A percentile compares a stretch with the other conserved stretches of the same genome.
These are phyloP conservation scores for Populus deltoides DNA, from an alignment of 345 rosid genomes.

Conservation along the genomic window DNA sequence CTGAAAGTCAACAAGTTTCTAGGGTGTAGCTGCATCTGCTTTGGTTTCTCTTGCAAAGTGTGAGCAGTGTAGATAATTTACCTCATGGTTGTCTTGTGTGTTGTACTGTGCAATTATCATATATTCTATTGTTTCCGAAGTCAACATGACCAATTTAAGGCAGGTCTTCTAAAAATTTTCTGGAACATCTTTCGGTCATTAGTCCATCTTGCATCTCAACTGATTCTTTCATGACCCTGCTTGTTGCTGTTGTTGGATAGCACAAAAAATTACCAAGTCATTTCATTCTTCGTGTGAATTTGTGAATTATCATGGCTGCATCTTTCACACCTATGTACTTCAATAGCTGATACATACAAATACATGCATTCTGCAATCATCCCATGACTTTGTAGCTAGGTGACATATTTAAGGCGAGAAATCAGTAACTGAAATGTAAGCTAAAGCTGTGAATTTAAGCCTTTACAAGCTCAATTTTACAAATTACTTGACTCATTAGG, in stretches of 20 bases:
- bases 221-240: neutral
- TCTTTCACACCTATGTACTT: neutral
- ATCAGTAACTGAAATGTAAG: neutral
- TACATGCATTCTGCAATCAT: neutral
- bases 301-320: neutral
- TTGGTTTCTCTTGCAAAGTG: neutral
- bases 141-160: neutral
- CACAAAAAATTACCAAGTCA: neutral
- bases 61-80: neutral
- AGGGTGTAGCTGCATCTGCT: neutral
- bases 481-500: neutral
- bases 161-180: neutral
- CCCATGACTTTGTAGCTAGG: neutral
- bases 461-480: neutral
- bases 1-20: neutral
- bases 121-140: neutral
- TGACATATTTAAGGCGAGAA: neutral
- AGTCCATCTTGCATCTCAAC: neutral
- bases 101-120: neutral
- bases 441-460: neutral
- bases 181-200: neutral
- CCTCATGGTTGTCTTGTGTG: neutral
- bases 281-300: neutral
- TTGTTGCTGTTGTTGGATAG: neutral
- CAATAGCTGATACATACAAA: neutral